Conservation (phyloP, 2,329 filamentous ascomycete genomes). For the Hirsutella minnesotensis region DNA sequence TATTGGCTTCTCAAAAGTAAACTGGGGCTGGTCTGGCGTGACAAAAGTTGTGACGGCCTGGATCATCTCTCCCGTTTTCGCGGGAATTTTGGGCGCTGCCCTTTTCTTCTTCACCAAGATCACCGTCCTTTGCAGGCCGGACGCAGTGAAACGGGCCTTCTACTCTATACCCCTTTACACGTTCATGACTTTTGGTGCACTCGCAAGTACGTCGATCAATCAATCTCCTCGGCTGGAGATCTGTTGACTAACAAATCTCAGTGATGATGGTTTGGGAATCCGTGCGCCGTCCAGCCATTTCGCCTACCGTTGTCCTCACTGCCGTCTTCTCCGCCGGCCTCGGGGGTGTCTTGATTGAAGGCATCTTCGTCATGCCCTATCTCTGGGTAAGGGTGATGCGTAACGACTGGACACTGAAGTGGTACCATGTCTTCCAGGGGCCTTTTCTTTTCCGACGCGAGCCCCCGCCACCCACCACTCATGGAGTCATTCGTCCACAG, state of each 20-base stretch:
- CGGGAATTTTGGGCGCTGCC: constrained; percentile 17
- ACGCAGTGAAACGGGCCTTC: constrained; percentile 21
- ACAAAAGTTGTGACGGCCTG: constrained; percentile 26
- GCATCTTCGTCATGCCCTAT: constrained; percentile 39
- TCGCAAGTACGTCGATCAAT: constrained; percentile 19
- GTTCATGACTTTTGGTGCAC: constrained; percentile 21
- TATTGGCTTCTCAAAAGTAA: constrained; percentile 22
- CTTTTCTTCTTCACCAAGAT: constrained; percentile 24
- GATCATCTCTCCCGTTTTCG: constrained; percentile 22
- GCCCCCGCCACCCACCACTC: constrained; percentile 20
- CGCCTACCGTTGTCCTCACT: constrained; percentile 12
- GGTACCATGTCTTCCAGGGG: constrained; percentile 34
- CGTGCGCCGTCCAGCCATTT: constrained; percentile 13
- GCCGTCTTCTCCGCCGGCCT: constrained; percentile 31
- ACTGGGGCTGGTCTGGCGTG: constrained; percentile 24
- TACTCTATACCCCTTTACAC: constrained; percentile 24
- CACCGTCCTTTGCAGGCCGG: constrained; percentile 14
- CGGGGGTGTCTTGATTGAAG: constrained; percentile 27
- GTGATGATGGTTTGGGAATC: constrained; percentile 42
- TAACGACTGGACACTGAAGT: constrained; percentile 38
- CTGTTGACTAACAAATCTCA: constrained; percentile 2
- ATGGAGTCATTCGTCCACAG: constrained; percentile 27
- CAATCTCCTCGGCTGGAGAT: constrained; percentile 4
- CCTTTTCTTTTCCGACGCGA: constrained; percentile 31
- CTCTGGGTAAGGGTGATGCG: constrained; percentile 36